phyloP scores from a whole-genome alignment of 192 early-diverging fungal genomes.

The Coemansia sp. region DNA sequence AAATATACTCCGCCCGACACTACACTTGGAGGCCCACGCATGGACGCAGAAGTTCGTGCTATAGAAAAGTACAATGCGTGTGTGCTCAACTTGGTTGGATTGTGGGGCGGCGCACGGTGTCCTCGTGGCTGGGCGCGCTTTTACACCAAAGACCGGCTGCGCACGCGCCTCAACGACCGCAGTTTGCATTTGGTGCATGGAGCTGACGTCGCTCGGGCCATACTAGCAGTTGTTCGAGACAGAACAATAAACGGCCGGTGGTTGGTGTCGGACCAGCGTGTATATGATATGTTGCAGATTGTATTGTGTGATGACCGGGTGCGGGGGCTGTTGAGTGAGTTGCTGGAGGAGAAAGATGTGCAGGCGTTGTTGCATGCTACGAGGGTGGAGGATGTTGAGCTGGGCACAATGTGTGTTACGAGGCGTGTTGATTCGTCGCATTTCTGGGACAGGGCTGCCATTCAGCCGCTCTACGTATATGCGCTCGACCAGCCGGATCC shows the following conservation, averaged over 20 bases:
- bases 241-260: constrained; percentile 20
- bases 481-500: constrained; percentile 21
- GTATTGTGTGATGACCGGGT: constrained; percentile 22
- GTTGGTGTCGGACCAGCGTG: constrained; percentile 40
- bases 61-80: constrained; percentile 16
- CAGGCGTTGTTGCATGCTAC: constrained; percentile 17
- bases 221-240: constrained; percentile 11
- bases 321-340: constrained; percentile 21
- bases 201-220: constrained; percentile 38
- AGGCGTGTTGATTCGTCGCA: constrained; percentile 48
- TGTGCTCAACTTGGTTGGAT: constrained; percentile 47
- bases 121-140: constrained; percentile 42
- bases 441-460: constrained; percentile 24
- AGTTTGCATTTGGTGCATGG: constrained; percentile 49
- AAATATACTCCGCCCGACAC: constrained; percentile 26
- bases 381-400: constrained; percentile 16
- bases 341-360: constrained; percentile 15
- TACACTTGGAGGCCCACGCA: constrained; percentile 20
- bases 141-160: constrained; percentile 34
- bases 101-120: constrained; percentile 48
- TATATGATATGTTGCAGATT: constrained; percentile 41
- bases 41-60: constrained; percentile 36
- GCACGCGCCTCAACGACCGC: constrained; percentile 29
- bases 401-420: constrained; percentile 27
- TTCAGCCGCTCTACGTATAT: constrained; percentile 31